Evolutionary conservation across 768 basidiomycete genomes (phyloP).

Genomic region (Steccherinum ochraceum): DNA sequence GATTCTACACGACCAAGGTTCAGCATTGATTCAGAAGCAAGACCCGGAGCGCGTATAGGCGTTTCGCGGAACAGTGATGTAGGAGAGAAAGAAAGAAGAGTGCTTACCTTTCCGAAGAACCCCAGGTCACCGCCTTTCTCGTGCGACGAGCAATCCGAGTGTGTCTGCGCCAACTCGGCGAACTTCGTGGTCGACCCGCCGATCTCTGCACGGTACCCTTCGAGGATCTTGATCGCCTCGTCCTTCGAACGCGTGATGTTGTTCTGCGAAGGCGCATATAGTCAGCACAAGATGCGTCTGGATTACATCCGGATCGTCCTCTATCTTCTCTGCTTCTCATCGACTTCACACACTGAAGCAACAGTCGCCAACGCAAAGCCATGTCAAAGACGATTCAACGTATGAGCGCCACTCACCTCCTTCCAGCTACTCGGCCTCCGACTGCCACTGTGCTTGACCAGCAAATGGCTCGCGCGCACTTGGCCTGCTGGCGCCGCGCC

Average conservation of each 20-base stretch:
- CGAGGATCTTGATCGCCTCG: slow-evolving; percentile 81
- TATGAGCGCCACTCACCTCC: slow-evolving; percentile 43
- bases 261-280: slow-evolving; percentile 27
- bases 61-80: neutral
- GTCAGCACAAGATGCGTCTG: neutral
- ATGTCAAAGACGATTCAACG: too few relatives aligned
- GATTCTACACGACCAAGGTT: slow-evolving; percentile 34
- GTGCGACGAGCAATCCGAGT: slow-evolving; percentile 92
- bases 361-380: too few relatives aligned
- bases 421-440: slow-evolving; percentile 80
- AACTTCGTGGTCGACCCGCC: slow-evolving; percentile 51
- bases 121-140: slow-evolving; percentile 82
- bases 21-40: neutral
- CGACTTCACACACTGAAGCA: slow-evolving; percentile 1
- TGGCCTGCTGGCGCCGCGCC: slow-evolving; percentile 33
- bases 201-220: slow-evolving; percentile 58
- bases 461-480: slow-evolving; percentile 91
- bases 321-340: too few relatives aligned
- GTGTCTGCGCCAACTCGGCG: slow-evolving; percentile 59
- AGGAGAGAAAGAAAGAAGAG: neutral
- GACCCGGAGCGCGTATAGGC: too few relatives aligned
- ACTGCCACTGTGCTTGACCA: slow-evolving; percentile 86
- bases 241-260: slow-evolving; percentile 84
- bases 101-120: slow-evolving; percentile 51
- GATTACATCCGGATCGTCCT: slow-evolving; percentile 3